Percentiles rank a stretch among this genome's conserved stretches.
These are phyloP conservation scores for Helotiales sp. DNA, from an alignment of 2,329 filamentous ascomycete genomes.

Conservation along the genomic window DNA sequence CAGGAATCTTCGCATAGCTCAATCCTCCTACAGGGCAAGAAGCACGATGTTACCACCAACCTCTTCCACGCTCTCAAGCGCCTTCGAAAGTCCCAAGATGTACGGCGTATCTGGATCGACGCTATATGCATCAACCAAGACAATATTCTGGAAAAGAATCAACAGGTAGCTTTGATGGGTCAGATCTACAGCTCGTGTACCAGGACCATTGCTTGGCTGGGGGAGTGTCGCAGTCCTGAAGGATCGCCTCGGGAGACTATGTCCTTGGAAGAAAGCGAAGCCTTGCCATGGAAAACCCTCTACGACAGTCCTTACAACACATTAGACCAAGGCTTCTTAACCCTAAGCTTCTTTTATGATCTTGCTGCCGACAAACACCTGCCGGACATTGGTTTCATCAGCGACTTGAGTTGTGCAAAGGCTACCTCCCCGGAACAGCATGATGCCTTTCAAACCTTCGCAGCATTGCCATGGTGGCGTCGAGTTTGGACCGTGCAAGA, in stretches of 20 bases:
- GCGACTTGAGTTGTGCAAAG: background rate
- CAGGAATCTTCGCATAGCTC: background rate
- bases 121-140: background rate
- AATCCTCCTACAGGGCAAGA: background rate
- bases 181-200: background rate
- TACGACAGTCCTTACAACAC: background rate
- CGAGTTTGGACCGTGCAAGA: background rate
- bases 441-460: background rate
- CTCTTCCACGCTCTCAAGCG: background rate
- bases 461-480: background rate
- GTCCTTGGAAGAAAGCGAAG: background rate
- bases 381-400: background rate
- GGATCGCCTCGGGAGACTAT: background rate
- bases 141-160: background rate
- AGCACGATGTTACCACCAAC: background rate
- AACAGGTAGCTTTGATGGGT: background rate
- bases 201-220: background rate
- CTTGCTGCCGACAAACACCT: background rate
- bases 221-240: background rate
- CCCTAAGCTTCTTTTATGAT: background rate
- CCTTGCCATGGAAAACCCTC: background rate
- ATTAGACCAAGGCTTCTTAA: background rate
- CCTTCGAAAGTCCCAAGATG: background rate
- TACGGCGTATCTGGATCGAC: background rate
- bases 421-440: background rate